These are phyloP conservation scores for Acacia pycnantha DNA, from an alignment of 331 rosid genomes.

Conservation along the genomic window DNA sequence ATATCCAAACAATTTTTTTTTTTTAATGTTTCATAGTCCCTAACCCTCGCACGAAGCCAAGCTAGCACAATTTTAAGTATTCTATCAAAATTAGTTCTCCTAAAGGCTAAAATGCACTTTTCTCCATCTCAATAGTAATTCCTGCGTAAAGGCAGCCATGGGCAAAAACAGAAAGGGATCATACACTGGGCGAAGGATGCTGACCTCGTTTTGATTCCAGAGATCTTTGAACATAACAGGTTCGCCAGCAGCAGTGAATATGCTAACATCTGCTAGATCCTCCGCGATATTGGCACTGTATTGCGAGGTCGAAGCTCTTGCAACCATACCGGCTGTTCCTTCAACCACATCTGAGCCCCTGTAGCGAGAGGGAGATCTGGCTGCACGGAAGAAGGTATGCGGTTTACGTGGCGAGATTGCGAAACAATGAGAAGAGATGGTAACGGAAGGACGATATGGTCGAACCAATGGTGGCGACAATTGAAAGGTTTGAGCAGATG, in stretches of 20 bases:
- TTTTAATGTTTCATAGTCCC: neutral
- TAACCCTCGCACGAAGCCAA: neutral
- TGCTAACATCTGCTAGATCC: slow-evolving; percentile 43
- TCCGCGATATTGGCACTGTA: slow-evolving; percentile 41
- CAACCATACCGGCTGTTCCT: slow-evolving; percentile 22
- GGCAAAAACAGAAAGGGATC: neutral
- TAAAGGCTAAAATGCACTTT: neutral
- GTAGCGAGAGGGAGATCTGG: slow-evolving; percentile 1
- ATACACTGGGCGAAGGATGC: neutral
- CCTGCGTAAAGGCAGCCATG: neutral
- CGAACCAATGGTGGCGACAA: slow-evolving; percentile 20
- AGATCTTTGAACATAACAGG: slow-evolving; percentile 63
- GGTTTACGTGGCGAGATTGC: slow-evolving; percentile 10
- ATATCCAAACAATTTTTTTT: neutral
- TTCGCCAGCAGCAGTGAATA: slow-evolving; percentile 75
- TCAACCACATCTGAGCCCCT: neutral
- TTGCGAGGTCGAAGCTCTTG: slow-evolving; percentile 46
- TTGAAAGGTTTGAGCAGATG: slow-evolving; percentile 10
- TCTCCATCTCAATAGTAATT: neutral
- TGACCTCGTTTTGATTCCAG: slow-evolving; percentile 72
- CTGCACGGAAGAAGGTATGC: neutral
- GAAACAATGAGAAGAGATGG: slow-evolving; percentile 16
- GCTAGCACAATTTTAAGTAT: neutral
- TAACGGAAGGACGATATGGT: slow-evolving; percentile 22
- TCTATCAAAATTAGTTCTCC: neutral